Evolutionary conservation across 768 basidiomycete species (phyloP).

Genomic region (Leucocoprinus birnbaumii): DNA sequence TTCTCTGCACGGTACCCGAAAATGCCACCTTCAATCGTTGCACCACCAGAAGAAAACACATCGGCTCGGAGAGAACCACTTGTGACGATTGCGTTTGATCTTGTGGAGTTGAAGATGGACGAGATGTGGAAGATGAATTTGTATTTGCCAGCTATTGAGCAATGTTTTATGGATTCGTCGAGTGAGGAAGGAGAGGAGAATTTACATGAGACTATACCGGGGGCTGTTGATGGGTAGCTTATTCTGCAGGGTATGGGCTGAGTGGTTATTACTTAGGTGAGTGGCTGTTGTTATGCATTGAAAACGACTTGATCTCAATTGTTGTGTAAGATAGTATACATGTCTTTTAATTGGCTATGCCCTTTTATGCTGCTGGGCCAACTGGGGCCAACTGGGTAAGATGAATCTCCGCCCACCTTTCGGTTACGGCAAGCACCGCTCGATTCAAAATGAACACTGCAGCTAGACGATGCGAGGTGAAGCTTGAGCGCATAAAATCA

Average conservation of each 20-base stretch:
- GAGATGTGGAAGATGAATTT: slow-evolving; percentile 85
- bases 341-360: no score
- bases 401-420: no score
- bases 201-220: slow-evolving; percentile 21
- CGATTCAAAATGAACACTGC: no score
- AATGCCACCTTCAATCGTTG: slow-evolving; percentile 55
- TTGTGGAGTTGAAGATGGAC: slow-evolving; percentile 64
- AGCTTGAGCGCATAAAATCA: no score
- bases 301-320: no score
- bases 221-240: slow-evolving; percentile 12
- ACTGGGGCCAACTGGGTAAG: no score
- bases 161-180: slow-evolving; percentile 54
- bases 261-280: background rate
- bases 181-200: slow-evolving; percentile 45
- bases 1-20: slow-evolving; percentile 95
- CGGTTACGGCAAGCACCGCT: no score
- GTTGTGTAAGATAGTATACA: no score
- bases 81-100: slow-evolving; percentile 81
- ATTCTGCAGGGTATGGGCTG: background rate
- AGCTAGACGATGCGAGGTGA: no score
- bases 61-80: slow-evolving; percentile 28
- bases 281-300: no score
- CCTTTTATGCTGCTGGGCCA: no score
- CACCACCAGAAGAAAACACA: slow-evolving; percentile 11
- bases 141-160: slow-evolving; percentile 72